Percentiles rank a stretch among this genome's conserved stretches.
Evolutionary conservation across 2,329 filamentous ascomycete genomes (phyloP).

Genomic region (Proliferodiscus dingleyae): DNA sequence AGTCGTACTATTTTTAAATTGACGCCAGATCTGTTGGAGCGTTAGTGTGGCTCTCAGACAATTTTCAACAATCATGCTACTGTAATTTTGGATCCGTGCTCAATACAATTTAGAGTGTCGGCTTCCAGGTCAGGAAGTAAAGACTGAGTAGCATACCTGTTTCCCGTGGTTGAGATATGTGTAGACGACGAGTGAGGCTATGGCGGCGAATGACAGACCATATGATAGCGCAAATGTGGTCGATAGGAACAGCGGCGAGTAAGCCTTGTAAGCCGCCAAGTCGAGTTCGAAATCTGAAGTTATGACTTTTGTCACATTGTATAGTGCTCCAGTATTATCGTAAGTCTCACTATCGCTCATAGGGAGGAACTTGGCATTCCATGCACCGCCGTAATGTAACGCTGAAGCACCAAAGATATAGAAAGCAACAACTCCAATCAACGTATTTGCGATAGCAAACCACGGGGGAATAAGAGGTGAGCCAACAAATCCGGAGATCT

Average conservation of each 20-base stretch:
- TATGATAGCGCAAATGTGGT: conserved; percentile 68
- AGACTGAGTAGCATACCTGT: too few species aligned
- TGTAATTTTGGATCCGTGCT: too few species aligned
- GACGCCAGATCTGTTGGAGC: too few species aligned
- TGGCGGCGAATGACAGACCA: conserved; percentile 67
- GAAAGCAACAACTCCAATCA: conserved; percentile 62
- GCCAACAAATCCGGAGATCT: conserved; percentile 41
- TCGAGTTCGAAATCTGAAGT: conserved; percentile 58
- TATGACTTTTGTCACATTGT: conserved; percentile 62
- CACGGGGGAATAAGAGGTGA: conserved; percentile 51
- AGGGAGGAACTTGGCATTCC: conserved; percentile 60
- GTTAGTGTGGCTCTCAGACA: too few species aligned
- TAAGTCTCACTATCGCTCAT: conserved; percentile 68
- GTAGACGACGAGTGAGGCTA: conserved; percentile 63
- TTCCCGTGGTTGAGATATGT: conserved; percentile 63
- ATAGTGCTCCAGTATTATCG: conserved; percentile 61
- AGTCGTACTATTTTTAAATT: conserved; percentile 2
- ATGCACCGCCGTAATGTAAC: conserved; percentile 62
- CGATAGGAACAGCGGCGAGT: conserved; percentile 68
- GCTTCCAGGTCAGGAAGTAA: too few species aligned
- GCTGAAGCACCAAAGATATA: conserved; percentile 54
- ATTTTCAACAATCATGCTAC: too few species aligned
- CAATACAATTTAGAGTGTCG: too few species aligned
- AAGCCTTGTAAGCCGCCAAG: conserved; percentile 59
- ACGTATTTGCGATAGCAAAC: conserved; percentile 69